Evolutionary conservation across 2,329 filamentous ascomycete genomes (phyloP).

Genomic region (Neonectria sp.): DNA sequence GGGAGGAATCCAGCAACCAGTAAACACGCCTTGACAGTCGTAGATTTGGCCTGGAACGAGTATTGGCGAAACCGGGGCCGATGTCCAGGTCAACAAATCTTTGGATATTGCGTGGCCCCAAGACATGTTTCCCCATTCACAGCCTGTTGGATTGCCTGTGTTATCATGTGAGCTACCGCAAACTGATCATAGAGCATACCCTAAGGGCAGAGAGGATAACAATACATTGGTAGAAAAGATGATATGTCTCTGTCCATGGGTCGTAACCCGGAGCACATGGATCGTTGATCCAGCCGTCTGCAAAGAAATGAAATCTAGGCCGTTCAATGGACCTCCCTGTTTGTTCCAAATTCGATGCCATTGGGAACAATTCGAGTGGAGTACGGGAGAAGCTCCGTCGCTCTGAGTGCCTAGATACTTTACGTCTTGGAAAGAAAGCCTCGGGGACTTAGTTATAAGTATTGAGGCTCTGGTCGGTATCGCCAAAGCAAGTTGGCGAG

Average conservation of each 20-base stretch:
- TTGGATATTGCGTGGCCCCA: conserved; percentile 65
- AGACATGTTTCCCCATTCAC: conserved; percentile 56
- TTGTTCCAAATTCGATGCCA: conserved; percentile 9
- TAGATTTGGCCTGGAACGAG: conserved; percentile 57
- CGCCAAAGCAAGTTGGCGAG: not conserved
- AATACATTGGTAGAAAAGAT: conserved; percentile 35
- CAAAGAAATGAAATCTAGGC: conserved; percentile 11
- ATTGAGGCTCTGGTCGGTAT: not conserved
- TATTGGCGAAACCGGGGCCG: conserved; percentile 49
- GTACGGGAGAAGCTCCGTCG: not conserved
- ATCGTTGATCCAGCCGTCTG: conserved; percentile 30
- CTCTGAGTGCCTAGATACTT: conserved; percentile 5
- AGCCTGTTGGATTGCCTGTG: conserved; percentile 50
- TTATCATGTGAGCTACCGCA: conserved; percentile 1
- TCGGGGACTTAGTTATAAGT: not conserved
- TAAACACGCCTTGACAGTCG: conserved; percentile 66
- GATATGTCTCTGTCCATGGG: conserved; percentile 26
- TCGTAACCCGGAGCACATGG: conserved; percentile 34
- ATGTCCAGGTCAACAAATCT: conserved; percentile 58
- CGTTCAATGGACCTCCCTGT: not conserved
- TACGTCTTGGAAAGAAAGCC: not conserved
- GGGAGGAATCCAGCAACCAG: conserved; percentile 62
- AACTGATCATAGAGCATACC: not conserved
- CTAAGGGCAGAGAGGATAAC: not conserved
- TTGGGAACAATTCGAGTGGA: not conserved